These are phyloP conservation scores for Nepenthes mirabilis DNA, from an alignment of 148 eudicot species.

Conservation along the genomic window DNA sequence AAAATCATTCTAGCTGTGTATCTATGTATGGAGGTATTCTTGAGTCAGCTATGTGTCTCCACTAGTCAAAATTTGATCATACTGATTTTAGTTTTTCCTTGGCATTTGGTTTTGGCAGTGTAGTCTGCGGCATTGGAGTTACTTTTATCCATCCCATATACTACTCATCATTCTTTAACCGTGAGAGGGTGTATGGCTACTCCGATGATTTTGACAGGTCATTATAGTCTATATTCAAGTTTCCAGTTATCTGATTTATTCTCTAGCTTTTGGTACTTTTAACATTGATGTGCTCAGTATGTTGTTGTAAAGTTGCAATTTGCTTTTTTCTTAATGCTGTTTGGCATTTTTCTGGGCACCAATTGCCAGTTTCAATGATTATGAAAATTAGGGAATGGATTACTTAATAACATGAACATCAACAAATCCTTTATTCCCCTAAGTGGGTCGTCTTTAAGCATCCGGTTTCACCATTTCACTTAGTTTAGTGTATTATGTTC, in stretches of 20 bases:
- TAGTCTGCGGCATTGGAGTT: constrained; percentile 48
- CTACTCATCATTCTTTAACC: constrained; percentile 44
- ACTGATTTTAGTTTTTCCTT: constrained; percentile 3
- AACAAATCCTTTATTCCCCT: not conserved
- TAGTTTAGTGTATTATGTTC: not conserved
- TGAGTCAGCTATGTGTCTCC: not conserved
- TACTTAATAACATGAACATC: no score
- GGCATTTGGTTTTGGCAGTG: constrained; percentile 23
- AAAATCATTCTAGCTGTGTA: not conserved
- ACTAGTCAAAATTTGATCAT: not conserved
- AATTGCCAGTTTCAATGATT: no score
- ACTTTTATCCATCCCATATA: constrained; percentile 56
- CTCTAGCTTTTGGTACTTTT: not conserved
- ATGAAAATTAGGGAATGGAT: no score
- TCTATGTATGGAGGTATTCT: not conserved
- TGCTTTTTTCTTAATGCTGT: no score
- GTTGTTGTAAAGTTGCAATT: no score
- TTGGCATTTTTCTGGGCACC: no score
- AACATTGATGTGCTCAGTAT: no score
- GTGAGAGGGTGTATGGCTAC: constrained; percentile 46
- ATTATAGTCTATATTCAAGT: not conserved
- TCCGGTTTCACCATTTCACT: not conserved
- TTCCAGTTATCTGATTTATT: not conserved
- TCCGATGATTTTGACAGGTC: constrained; percentile 63
- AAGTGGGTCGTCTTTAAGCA: not conserved